Evolutionary conservation across 1,139 yeast species (phyloP).

Genomic region (Candida freyschussii): DNA sequence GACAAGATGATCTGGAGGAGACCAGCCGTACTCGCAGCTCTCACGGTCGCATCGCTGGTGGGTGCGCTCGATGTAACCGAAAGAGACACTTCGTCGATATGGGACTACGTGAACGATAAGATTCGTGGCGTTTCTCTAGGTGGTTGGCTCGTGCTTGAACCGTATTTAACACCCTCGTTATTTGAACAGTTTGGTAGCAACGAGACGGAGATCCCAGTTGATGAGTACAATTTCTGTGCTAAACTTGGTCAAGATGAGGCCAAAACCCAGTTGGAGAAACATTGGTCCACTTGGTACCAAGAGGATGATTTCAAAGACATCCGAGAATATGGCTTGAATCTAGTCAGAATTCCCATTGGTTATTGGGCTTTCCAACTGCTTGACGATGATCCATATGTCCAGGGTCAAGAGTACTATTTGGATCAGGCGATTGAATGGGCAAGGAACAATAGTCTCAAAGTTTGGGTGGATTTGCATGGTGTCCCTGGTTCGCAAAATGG

Average conservation of each 20-base stretch:
- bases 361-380: constrained; percentile 85
- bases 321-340: constrained; percentile 64
- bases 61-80: not conserved
- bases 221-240: constrained; percentile 73
- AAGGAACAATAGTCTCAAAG: constrained; percentile 54
- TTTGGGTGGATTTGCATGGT: constrained; percentile 92
- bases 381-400: constrained; percentile 77
- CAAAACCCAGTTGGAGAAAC: constrained; percentile 45
- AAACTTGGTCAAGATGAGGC: constrained; percentile 61
- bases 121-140: constrained; percentile 83
- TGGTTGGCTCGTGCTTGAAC: constrained; percentile 89
- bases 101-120: constrained; percentile 26
- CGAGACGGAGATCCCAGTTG: constrained; percentile 51
- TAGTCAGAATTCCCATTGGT: constrained; percentile 89
- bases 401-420: constrained; percentile 72
- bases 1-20: not conserved
- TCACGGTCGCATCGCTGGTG: not conserved
- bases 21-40: not conserved
- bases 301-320: constrained; percentile 68
- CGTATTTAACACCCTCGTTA: constrained; percentile 79
- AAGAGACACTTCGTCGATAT: constrained; percentile 4
- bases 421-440: constrained; percentile 81
- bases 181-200: constrained; percentile 48
- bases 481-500: constrained; percentile 98
- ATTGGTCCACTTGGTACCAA: constrained; percentile 78